Evolutionary conservation across 441 rosid genomes (phyloP), one percentile per base, ranked within the genome.

Genomic region (Croton laevigatus): DNA sequence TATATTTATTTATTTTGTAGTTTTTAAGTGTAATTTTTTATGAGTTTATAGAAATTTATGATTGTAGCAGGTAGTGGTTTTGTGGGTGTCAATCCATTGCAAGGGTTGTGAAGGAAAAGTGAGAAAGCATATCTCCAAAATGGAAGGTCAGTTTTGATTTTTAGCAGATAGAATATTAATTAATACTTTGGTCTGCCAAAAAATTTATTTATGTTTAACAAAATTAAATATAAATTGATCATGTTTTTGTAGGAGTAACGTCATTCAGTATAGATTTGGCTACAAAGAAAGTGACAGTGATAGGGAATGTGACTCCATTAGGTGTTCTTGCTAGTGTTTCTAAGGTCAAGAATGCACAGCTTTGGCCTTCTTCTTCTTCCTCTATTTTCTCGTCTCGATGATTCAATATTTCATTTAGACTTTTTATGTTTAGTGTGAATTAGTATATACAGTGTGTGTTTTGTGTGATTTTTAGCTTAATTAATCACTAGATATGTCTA

Each of bases 81-180:
- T 94, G 81, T 83, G 89, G 82, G 94, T 94, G 55, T 89, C 99
- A 60, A 89, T 94, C 65, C 94, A 94, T 71, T 94, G 99, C 90
- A 90, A 86, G 77, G 99, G 97, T 19, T 94, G 99, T 74, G 99
- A 94, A 85, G 94, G 91, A 74, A 94, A 92, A 80, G 89, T 94
- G 48, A 81, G 91, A 78, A 94, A 87, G 70, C 97, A 94, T 71
- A 83, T 94, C 69, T 87, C 96, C 66, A 94, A 88, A 85, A 94
- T 94, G 94, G 91, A 94, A 90, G 99, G 98, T 90, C 45, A 67
- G 73, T 48, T 17, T 61, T 23, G 4, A 2, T 10, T 40, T 40
- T 40, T 4, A 34, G 12, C 6, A 38, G 1, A 58, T 19, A 20
- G 0, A 59, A 27, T 27, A 27, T 27, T 27, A 27, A 51, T 27